Percentiles rank a stretch among this genome's conserved stretches.
Conservation (phyloP, 208 protist genomes). For the Trypanosoma boissoni region DNA sequence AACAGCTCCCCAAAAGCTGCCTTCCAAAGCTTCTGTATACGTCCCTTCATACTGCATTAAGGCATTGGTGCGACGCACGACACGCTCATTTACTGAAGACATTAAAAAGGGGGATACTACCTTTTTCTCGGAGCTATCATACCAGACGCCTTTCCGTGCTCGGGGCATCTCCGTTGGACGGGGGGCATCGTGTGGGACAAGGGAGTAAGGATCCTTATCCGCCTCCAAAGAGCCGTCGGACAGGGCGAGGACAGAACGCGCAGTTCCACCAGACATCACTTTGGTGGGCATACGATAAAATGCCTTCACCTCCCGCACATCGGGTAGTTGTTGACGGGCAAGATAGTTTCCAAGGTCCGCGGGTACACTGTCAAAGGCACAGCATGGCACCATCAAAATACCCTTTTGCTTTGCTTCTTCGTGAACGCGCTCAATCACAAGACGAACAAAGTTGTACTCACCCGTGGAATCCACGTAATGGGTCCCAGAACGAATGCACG, state of each 20-base stretch:
- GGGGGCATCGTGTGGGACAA: slow-evolving; percentile 34
- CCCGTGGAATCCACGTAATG: slow-evolving; percentile 93
- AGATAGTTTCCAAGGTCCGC: slow-evolving; percentile 85
- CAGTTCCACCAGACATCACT: slow-evolving; percentile 65
- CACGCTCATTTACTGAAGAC: slow-evolving; percentile 62
- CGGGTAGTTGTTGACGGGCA: slow-evolving; percentile 41
- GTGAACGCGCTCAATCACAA: slow-evolving; percentile 63
- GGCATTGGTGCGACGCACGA: slow-evolving; percentile 83
- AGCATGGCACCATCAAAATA: slow-evolving; percentile 71
- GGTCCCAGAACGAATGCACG: slow-evolving; percentile 70
- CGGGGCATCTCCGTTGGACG: slow-evolving; percentile 33
- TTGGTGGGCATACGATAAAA: slow-evolving; percentile 36
- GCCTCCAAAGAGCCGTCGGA: slow-evolving; percentile 22
- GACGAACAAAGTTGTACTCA: slow-evolving; percentile 77
- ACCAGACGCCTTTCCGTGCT: slow-evolving; percentile 52
- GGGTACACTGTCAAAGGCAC: slow-evolving; percentile 89
- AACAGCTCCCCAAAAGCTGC: slow-evolving; percentile 30
- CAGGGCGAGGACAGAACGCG: slow-evolving; percentile 41
- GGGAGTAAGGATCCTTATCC: slow-evolving; percentile 40
- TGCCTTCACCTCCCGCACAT: slow-evolving; percentile 40
- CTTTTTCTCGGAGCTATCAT: slow-evolving; percentile 32
- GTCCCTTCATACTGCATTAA: slow-evolving; percentile 46
- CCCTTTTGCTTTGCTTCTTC: slow-evolving; percentile 53
- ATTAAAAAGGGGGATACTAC: slow-evolving; percentile 63
- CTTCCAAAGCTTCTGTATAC: slow-evolving; percentile 56